These are phyloP conservation scores for Citrullus amarus DNA, from an alignment of 306 rosid species.

Conservation along the genomic window DNA sequence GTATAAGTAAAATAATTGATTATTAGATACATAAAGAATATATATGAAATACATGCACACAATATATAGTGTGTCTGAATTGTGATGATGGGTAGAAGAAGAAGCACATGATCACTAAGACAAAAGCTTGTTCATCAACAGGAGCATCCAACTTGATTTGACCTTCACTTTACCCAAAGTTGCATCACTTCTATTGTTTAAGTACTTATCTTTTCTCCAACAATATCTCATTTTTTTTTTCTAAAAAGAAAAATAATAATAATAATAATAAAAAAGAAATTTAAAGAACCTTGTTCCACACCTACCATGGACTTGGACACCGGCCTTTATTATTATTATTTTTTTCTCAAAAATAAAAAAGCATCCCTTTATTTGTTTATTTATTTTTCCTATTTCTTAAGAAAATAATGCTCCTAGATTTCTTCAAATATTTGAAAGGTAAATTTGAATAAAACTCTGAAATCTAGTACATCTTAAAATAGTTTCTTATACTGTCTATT, in stretches of 20 bases:
- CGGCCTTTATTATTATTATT: background rate
- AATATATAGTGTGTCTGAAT: background rate
- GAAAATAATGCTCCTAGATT: too few species aligned
- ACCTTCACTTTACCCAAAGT: conserved; percentile 7
- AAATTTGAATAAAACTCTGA: background rate
- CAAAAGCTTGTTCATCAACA: conserved; percentile 11
- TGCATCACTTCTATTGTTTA: background rate
- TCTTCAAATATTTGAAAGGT: too few species aligned
- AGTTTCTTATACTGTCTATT: too few species aligned
- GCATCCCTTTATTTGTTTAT: background rate
- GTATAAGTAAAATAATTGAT: background rate
- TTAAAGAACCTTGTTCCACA: background rate
- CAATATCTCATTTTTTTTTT: background rate
- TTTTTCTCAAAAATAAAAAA: background rate
- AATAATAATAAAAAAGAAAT: too few species aligned
- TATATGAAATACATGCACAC: background rate
- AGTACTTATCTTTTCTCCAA: background rate
- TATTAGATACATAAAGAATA: background rate
- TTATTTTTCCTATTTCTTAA: background rate
- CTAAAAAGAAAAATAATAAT: too few species aligned
- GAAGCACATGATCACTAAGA: conserved; percentile 9
- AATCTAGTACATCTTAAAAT: background rate
- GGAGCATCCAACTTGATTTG: conserved; percentile 7
- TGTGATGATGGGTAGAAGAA: background rate
- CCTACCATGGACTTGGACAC: background rate